Evolutionary conservation across 2,329 filamentous ascomycete species (phyloP).

Genomic region (Aspergillus piperis): DNA sequence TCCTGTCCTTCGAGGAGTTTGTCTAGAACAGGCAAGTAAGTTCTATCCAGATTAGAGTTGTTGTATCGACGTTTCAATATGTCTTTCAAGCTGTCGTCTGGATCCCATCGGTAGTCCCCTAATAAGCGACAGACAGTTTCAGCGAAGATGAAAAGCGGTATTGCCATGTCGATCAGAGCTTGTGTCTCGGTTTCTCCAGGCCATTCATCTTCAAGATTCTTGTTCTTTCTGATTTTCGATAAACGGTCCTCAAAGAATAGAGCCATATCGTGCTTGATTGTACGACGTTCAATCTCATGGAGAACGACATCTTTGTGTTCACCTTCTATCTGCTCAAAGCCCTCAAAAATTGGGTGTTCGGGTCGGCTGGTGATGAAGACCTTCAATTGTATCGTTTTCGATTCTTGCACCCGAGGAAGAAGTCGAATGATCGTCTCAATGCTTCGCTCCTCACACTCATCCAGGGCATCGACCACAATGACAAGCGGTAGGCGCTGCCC

Average conservation of each 20-base stretch:
- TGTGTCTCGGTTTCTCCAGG: background rate
- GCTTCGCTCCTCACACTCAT: conserved; percentile 25
- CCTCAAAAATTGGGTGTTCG: conserved; percentile 24
- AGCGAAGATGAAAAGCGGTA: conserved; percentile 14
- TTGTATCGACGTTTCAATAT: conserved; percentile 3
- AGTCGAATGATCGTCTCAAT: conserved; percentile 18
- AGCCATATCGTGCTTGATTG: conserved; percentile 23
- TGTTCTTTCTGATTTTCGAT: conserved; percentile 5
- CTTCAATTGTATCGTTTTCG: conserved; percentile 13
- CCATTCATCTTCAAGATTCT: conserved; percentile 10
- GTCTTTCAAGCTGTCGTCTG: conserved; percentile 11
- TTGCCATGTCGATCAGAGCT: background rate
- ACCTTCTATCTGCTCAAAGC: conserved; percentile 21
- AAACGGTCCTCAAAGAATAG: conserved; percentile 22
- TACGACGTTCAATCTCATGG: conserved; percentile 21
- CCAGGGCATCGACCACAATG: conserved; percentile 29
- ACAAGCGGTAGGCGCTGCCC: background rate
- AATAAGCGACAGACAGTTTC: conserved; percentile 7
- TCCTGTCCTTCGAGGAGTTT: conserved; percentile 14
- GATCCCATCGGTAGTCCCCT: conserved; percentile 6
- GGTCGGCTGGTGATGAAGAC: conserved; percentile 32
- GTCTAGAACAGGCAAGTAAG: conserved; percentile 25
- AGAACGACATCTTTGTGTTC: conserved; percentile 25
- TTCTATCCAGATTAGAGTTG: conserved; percentile 22
- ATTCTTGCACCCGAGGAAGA: conserved; percentile 13